Evolutionary conservation across 768 basidiomycete species (phyloP), one percentile per base, ranked within the genome.

Genomic region (Tylopilus rubrobrunneus): DNA sequence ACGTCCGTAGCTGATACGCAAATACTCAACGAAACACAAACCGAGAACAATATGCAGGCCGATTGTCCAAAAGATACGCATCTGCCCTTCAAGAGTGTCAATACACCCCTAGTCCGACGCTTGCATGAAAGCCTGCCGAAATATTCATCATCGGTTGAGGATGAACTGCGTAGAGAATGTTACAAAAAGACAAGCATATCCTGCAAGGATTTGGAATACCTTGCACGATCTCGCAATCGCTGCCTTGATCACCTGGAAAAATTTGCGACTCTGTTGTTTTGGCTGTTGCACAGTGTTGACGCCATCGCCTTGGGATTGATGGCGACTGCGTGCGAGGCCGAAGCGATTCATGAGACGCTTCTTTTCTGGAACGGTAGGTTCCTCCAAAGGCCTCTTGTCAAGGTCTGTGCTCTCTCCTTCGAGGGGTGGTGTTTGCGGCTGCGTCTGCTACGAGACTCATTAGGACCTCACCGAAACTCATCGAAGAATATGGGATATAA

Each of bases 11-110:
- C 44, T 57, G 55, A 57, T 51, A 57, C 33, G 41, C 66, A 65
- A 67, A 65, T 65, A 67, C 31, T 50, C 31, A 34, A 56, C 43
- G 43, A 65, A 54, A 57, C 42, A 48, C 50, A 58, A 51, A 63
- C 29, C 49, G 55, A 59, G 55, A 61, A 54, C 39, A 44, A 57
- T 42, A 51, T 29, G 27, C 53, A 53, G 48, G 49, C 52, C 43
- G 41, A 48, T 48, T 46, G 53, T 58, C 58, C 46, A 19, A 51
- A 51, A 53, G 48, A 25, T 25, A 25, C 25, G 25, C n/a, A 52
- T 46, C 41, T 36, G n/a, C 21, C 39, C 39, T 45, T 52, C 49
- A 23, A 51, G 49, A 51, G 27, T 44, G 21, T 21, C 45, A 43
- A 59, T 45, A 45, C 27, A 27, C 29, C 21, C 25, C 48, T 28